phyloP scores from a whole-genome alignment of 345 rosid species.

The Eucalyptus sp. region DNA sequence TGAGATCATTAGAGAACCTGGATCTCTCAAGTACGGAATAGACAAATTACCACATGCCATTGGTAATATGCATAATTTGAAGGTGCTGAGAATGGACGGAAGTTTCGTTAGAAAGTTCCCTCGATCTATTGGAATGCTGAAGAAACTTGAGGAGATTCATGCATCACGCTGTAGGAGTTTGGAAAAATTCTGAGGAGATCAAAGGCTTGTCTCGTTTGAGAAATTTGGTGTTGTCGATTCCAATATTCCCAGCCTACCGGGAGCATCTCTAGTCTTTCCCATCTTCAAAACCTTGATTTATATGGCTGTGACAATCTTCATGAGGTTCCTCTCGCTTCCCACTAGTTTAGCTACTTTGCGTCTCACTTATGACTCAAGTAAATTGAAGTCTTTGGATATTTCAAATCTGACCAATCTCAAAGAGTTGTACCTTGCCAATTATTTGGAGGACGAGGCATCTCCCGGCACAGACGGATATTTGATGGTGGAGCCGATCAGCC shows the following conservation, averaged over 20 bases:
- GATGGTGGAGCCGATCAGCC: neutral
- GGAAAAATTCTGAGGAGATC: neutral
- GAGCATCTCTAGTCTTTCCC: neutral
- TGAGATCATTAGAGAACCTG: neutral
- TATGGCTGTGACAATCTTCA: neutral
- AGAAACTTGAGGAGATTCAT: neutral
- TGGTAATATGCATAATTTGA: neutral
- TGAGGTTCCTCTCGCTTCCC: neutral
- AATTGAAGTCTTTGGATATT: neutral
- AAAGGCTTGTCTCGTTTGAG: neutral
- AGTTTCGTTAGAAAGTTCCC: neutral
- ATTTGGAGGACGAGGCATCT: neutral
- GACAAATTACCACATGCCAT: neutral
- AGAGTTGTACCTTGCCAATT: neutral
- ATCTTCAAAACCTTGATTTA: neutral
- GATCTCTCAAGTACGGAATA: neutral
- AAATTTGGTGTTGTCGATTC: neutral
- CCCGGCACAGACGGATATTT: neutral
- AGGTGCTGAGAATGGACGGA: neutral
- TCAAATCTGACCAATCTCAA: neutral
- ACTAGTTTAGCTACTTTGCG: neutral
- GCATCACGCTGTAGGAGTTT: neutral
- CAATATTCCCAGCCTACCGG: neutral
- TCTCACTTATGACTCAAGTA: neutral
- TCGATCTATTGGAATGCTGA: neutral